Evolutionary conservation across 208 protist genomes (phyloP).

Genomic region (Strigomonas galati): DNA sequence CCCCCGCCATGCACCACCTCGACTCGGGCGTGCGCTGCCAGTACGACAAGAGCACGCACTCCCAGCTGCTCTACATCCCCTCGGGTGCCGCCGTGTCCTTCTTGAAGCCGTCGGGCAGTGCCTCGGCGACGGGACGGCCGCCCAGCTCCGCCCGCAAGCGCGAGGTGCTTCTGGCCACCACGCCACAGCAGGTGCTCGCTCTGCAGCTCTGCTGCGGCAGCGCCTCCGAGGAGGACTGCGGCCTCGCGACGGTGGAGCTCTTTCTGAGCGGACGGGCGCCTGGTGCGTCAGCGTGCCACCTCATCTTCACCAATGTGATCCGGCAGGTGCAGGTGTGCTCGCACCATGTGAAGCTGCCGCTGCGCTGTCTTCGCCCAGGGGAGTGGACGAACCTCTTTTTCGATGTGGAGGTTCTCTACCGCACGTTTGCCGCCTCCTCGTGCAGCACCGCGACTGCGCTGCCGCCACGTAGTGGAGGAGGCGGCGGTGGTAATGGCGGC

Average conservation of each 20-base stretch:
- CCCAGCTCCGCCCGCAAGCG: neutral
- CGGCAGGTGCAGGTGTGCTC: constrained; percentile 28
- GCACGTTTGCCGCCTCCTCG: constrained; percentile 11
- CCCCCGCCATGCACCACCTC: neutral
- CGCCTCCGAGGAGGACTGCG: neutral
- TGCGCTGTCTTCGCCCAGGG: constrained; percentile 28
- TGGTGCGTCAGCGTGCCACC: constrained; percentile 25
- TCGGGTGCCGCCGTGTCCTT: constrained; percentile 51
- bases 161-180: neutral
- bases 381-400: constrained; percentile 67
- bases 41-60: constrained; percentile 67
- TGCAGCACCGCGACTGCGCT: constrained; percentile 6
- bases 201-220: constrained; percentile 46
- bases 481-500: too few species aligned
- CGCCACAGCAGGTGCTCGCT: constrained; percentile 35
- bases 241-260: constrained; percentile 18
- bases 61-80: constrained; percentile 66
- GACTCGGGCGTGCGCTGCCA: constrained; percentile 27
- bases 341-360: constrained; percentile 61
- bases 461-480: neutral
- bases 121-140: neutral
- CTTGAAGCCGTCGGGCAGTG: constrained; percentile 20
- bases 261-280: constrained; percentile 22
- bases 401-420: constrained; percentile 41
- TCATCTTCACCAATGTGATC: constrained; percentile 46